A percentile compares a stretch with the other conserved stretches of the same genome.
These are phyloP conservation scores for Eleusine coracana DNA, from an alignment of 176 grass and related monocot species.

Conservation along the genomic window DNA sequence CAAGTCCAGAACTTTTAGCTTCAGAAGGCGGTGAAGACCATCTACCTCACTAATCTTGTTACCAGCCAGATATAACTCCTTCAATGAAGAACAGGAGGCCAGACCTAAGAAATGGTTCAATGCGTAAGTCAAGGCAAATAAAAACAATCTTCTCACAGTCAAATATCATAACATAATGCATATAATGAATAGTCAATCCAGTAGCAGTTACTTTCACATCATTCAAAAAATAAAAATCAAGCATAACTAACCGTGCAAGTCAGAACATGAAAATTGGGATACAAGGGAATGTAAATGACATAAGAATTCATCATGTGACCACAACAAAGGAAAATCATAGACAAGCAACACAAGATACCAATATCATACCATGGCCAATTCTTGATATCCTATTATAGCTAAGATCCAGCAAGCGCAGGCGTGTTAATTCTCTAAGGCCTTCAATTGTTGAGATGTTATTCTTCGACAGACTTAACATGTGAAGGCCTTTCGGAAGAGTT, in stretches of 20 bases:
- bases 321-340: neutral
- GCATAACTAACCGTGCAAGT: neutral
- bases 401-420: slow-evolving; percentile 78
- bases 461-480: slow-evolving; percentile 92
- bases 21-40: slow-evolving; percentile 88
- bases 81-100: slow-evolving; percentile 82
- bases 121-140: neutral
- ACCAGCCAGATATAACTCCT: slow-evolving; percentile 84
- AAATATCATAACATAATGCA: neutral
- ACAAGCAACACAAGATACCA: slow-evolving; percentile 33
- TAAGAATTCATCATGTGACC: neutral
- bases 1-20: slow-evolving; percentile 83
- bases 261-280: slow-evolving; percentile 4
- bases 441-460: slow-evolving; percentile 91
- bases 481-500: slow-evolving; percentile 87
- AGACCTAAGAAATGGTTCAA: slow-evolving; percentile 56
- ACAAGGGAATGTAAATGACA: neutral
- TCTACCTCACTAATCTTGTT: slow-evolving; percentile 98
- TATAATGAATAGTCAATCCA: neutral
- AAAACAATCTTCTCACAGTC: neutral
- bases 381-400: slow-evolving; percentile 88
- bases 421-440: slow-evolving; percentile 89
- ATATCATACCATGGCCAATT: slow-evolving; percentile 86
- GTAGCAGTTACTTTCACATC: neutral
- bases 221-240: slow-evolving; percentile 11